Evolutionary conservation across 2,329 filamentous ascomycete genomes (phyloP).

Genomic region (Alternaria sp.): DNA sequence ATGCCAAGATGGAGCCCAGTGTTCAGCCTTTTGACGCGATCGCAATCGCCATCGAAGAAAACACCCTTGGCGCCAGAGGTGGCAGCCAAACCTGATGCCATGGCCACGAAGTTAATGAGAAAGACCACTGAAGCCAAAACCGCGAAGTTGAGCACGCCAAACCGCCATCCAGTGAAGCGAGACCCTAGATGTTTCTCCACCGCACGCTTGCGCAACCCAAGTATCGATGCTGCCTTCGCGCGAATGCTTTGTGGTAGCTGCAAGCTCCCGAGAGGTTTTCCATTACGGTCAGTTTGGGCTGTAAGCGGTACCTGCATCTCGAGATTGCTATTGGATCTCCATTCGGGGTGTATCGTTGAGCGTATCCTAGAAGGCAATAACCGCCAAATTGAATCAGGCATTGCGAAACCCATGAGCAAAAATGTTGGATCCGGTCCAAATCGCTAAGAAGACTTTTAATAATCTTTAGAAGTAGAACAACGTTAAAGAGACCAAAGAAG

Average conservation of each 20-base stretch:
- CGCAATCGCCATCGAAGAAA: background rate
- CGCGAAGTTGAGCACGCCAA: constrained; percentile 20
- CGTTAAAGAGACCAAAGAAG: background rate
- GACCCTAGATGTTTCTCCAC: constrained; percentile 1
- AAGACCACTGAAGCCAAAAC: constrained; percentile 13
- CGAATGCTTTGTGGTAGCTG: background rate
- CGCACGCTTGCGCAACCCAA: background rate
- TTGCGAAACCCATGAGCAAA: background rate
- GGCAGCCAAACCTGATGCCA: background rate
- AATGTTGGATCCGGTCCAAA: background rate
- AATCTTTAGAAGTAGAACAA: background rate
- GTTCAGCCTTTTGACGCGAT: background rate
- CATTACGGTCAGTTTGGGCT: no score
- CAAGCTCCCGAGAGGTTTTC: background rate
- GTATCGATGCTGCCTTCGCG: background rate
- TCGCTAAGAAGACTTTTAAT: no score
- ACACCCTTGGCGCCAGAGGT: background rate
- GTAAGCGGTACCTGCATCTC: background rate
- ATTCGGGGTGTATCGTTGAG: background rate
- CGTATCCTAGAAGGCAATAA: background rate
- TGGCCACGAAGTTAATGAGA: background rate
- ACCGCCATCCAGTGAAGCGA: constrained; percentile 20
- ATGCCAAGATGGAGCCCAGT: background rate
- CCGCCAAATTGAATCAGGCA: background rate
- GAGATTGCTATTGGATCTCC: background rate